Base-by-base conservation (phyloP, 768 basidiomycete species). In the Russula dissimulans region DNA sequence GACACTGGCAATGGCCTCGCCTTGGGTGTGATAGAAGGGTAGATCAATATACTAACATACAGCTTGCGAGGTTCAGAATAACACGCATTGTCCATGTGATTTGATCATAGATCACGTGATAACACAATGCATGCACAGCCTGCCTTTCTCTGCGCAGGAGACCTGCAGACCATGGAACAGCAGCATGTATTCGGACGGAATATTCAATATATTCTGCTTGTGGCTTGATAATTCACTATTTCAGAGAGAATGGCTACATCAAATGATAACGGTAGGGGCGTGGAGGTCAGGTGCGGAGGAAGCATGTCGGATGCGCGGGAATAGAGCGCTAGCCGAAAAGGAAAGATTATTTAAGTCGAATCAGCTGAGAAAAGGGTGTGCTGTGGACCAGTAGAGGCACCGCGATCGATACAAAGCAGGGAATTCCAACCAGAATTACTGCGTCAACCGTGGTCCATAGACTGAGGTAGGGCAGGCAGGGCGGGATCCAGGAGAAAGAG, bases 221-320 rank as follows among this genome's bases (percentile, higher is more conserved):
- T 39, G 55, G 54, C 43, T 61, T 31, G 9, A 52, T 48, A 34
- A 48, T 51, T 52, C 60, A 57, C 45, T 53, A 53, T 54, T 57
- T 53, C 32, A 57, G 49, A 52, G 50, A 52, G 45, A 62, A 52
- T 47, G 18, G 26, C 56, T 45, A 54, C 56, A 62, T 62, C 61
- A 62, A 51, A 57, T 53, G 51, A 53, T 46, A 44, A 46, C 54
- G 43, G 50, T 52, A 62, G 43, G 60, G 60, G 56, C 55, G 61
- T 62, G 61, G 61, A 18, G 45, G 61, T 62, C 61, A 62, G 61
- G 61, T 62, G 60, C 60, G 39, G 56, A 50, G 39, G 61, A 62
- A 57, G 61, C 61, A 54, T 62, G 61, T 57, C 46, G 45, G 51
- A 39, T 42, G 34, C 51, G 50, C 61, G 61, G 56, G 51, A 36